Base-by-base conservation (phyloP, 1,284 basidiomycete genomes). In the Puccinia brachypodii region DNA sequence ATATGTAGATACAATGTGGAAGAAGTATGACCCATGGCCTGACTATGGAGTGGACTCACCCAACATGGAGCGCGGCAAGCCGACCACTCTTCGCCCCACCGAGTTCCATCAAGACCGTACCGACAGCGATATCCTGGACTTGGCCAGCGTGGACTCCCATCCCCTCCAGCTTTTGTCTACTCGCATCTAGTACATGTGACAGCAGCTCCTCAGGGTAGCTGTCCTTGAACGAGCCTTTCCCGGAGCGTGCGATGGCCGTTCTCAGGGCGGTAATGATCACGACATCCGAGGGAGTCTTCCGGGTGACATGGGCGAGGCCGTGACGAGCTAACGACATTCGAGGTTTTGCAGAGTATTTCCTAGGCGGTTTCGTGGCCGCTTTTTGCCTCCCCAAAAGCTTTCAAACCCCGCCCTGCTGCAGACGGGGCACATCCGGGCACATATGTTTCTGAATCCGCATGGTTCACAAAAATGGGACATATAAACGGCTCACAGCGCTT, bases 21-120 rank as follows among this genome's bases (percentile, higher is more conserved):
- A n/a, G 82, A 83, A 84, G 6, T 83, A 83, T 0, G 81, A 79
- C 28, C 81, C 82, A 74, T 83, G 73, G 82, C 82, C 82, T 76
- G 82, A 81, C 3, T n/a, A n/a, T n/a, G n/a, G 16, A 36, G 16
- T 31, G 22, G 28, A 69, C 83, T 44, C 40, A 85, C 83, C 87
- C 87, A 66, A 87, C 87, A 73, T 87, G 86, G n/a, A 87, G 83
- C 8, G 86, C 84, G 4, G 87, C 87, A 81, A 87, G 84, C 33
- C 87, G 83, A 44, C 86, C 87, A 44, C 84, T 85, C 74, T 87
- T 87, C 47, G 87, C 86, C 9, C 87, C 87, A n/a, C 87, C 87
- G 19, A 87, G 83, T 83, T 87, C 86, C 85, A 86, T 86, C 31
- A 87, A 83, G n/a, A 87, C 87, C 13, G 85, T 87, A 9, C 87